phyloP scores from a whole-genome alignment of 2,329 filamentous ascomycete genomes.

The Sporothrix humicola region DNA sequence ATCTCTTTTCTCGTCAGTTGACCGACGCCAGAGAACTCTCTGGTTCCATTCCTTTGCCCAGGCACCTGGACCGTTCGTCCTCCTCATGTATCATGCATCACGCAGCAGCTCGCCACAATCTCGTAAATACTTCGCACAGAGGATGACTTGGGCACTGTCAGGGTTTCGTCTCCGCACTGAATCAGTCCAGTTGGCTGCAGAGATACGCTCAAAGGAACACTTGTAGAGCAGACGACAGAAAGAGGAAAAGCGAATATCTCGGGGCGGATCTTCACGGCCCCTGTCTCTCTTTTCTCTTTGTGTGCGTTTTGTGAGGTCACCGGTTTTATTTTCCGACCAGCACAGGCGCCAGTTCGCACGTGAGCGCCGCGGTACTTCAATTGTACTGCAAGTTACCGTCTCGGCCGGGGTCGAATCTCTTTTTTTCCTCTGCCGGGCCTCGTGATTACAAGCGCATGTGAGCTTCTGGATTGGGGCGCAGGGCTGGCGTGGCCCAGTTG shows the following conservation, averaged over 20 bases:
- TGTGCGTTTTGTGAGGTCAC: constrained; percentile 16
- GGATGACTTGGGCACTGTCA: not conserved
- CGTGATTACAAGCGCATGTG: constrained; percentile 4
- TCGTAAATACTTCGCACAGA: constrained; percentile 5
- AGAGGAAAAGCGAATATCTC: not conserved
- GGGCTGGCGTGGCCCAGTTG: not conserved
- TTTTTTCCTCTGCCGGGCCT: not conserved
- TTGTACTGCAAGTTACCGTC: not conserved
- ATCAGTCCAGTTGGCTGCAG: not conserved
- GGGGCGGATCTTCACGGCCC: constrained; percentile 14
- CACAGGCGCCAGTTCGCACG: constrained; percentile 17
- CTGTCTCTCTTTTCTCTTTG: not conserved
- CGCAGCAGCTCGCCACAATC: not conserved
- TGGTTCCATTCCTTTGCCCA: not conserved
- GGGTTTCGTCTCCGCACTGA: constrained; percentile 20
- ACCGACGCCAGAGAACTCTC: not conserved
- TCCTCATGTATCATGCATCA: not conserved
- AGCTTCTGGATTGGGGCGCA: not conserved
- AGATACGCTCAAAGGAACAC: not conserved
- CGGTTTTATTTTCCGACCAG: constrained; percentile 22
- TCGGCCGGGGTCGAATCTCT: not conserved
- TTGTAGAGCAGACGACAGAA: too few species aligned
- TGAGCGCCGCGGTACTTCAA: constrained; percentile 14
- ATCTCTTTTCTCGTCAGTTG: constrained; percentile 27
- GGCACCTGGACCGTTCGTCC: not conserved